Evolutionary conservation across 2,329 filamentous ascomycete species (phyloP).

Genomic region (Fusarium tjaetaba): DNA sequence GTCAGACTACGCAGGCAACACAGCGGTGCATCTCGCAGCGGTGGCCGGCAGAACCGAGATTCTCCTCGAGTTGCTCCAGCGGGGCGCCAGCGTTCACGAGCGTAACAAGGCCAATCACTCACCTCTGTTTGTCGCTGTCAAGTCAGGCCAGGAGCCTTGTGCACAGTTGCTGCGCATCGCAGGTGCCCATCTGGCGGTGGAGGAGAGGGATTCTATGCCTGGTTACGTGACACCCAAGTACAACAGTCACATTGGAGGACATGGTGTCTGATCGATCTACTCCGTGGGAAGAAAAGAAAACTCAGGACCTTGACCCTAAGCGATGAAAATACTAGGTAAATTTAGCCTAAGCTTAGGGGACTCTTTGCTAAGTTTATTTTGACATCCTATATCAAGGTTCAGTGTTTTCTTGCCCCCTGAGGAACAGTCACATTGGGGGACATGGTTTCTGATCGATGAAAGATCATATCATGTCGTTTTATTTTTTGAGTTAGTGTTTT

Average conservation of each 20-base stretch:
- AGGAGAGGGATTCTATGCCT: constrained; percentile 49
- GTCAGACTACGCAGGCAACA: constrained; percentile 85
- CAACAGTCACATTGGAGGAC: constrained; percentile 14
- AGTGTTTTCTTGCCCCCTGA: too few species aligned
- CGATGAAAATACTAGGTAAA: too few species aligned
- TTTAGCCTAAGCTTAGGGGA: too few species aligned
- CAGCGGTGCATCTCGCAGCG: constrained; percentile 68
- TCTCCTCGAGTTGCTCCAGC: constrained; percentile 66
- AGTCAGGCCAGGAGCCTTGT: constrained; percentile 64
- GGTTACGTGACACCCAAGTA: constrained; percentile 38
- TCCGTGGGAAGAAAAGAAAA: too few species aligned
- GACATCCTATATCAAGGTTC: too few species aligned
- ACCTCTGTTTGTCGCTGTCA: constrained; percentile 70
- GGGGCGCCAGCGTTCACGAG: constrained; percentile 73
- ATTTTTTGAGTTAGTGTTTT: not conserved
- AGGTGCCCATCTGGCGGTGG: constrained; percentile 65
- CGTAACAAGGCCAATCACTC: constrained; percentile 73
- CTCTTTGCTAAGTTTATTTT: too few species aligned
- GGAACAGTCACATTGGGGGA: constrained; percentile 10
- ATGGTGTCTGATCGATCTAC: not conserved
- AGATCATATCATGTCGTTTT: not conserved
- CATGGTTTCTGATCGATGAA: constrained; percentile 1
- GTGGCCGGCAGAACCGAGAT: constrained; percentile 65
- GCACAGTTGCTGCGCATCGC: constrained; percentile 65
- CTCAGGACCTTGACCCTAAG: too few species aligned